Conservation (phyloP, 345 rosid species). For the Ailanthus altissimus region DNA sequence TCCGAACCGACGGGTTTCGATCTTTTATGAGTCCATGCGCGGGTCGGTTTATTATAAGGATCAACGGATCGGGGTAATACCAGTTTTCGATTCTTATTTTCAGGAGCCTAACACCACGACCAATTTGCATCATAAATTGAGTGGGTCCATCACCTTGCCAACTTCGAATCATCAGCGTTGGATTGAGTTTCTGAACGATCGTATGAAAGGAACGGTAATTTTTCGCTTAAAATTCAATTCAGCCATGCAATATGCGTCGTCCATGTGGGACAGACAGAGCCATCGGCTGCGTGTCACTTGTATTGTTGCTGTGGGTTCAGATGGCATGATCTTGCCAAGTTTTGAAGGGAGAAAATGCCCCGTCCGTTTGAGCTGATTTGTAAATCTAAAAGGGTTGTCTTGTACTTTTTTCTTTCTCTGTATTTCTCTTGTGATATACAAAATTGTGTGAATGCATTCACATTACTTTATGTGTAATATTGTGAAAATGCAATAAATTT, state of each 20-base stretch:
- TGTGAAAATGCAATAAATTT: not conserved
- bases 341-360: slow-evolving; percentile 26
- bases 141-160: slow-evolving; percentile 19
- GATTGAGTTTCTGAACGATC: slow-evolving; percentile 30
- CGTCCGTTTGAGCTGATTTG: not conserved
- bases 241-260: slow-evolving; percentile 25
- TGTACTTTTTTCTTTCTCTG: not conserved
- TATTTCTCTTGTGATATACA: not conserved
- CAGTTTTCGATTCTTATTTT: slow-evolving; percentile 22
- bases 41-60: slow-evolving; percentile 35
- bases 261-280: slow-evolving; percentile 24
- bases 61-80: slow-evolving; percentile 20
- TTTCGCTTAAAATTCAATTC: slow-evolving; percentile 30
- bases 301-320: slow-evolving; percentile 23
- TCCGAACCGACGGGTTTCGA: slow-evolving; percentile 30
- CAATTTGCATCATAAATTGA: slow-evolving; percentile 1
- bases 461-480: no score
- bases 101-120: slow-evolving; percentile 38
- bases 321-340: slow-evolving; percentile 29
- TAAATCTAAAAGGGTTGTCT: not conserved
- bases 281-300: slow-evolving; percentile 40
- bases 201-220: slow-evolving; percentile 24
- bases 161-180: slow-evolving; percentile 27
- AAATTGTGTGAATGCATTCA: no score
- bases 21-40: slow-evolving; percentile 24